phyloP scores from a whole-genome alignment of 2,329 filamentous ascomycete species.

The Trichoderma simmonsii region DNA sequence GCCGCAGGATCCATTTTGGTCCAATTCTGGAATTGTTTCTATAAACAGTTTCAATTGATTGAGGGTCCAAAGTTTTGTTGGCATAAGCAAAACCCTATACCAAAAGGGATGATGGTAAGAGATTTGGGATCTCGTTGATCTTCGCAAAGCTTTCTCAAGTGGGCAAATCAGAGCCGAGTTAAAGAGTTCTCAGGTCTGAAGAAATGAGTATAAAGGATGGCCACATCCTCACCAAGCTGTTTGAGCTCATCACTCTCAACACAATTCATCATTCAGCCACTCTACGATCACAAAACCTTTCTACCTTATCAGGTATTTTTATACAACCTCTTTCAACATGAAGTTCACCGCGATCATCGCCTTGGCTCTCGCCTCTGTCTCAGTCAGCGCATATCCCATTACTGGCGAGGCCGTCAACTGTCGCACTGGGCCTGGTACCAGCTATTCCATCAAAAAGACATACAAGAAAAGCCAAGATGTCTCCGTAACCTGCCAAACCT shows the following conservation, averaged over 20 bases:
- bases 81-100: not conserved
- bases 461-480: constrained; percentile 20
- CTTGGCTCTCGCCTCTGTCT: not conserved
- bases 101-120: not conserved
- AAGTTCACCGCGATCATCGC: not conserved
- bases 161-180: not conserved
- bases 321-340: not conserved
- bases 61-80: too few species aligned
- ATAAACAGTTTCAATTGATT: too few species aligned
- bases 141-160: not conserved
- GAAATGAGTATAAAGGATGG: not conserved
- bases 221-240: not conserved
- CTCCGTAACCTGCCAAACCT: constrained; percentile 20
- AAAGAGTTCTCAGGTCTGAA: not conserved
- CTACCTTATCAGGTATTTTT: not conserved
- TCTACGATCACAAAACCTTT: not conserved
- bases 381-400: constrained; percentile 16
- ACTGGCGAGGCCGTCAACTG: constrained; percentile 20
- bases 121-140: not conserved
- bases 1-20: not conserved
- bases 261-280: too few species aligned
- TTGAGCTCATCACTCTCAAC: not conserved
- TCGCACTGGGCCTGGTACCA: constrained; percentile 18
- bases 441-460: constrained; percentile 14
- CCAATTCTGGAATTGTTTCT: not conserved